Evolutionary conservation across 2,329 filamentous ascomycete genomes (phyloP), one percentile per base, ranked within the genome.

Genomic region (Fusarium foetens): DNA sequence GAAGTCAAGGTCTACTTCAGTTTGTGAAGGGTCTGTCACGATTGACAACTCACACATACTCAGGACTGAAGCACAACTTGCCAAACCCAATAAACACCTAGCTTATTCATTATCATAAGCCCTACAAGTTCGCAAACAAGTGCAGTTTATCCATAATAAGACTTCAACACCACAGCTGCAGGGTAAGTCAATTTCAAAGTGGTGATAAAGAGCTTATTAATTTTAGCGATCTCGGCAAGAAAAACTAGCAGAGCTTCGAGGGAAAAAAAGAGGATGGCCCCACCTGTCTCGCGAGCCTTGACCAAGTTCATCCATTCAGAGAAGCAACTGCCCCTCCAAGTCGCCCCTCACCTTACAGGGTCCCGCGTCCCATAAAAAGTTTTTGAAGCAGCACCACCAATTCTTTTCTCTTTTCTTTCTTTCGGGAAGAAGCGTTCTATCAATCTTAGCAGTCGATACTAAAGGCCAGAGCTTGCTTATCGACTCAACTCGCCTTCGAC

Each of bases 1-100:
- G 86, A 89, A 68, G 83, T 97, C 45, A 91, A 91, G 78, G 80
- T 94, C 9, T 91, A 84, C 62, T 85, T 89, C 52, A 80, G 80
- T 29, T 76, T 84, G 49, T 84, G 66, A 77, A 41, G 29, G 29
- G 23, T 9, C 25, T 31, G 14, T 27, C 35, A 51, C 16, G 29
- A 43, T 65, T 11, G 29, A 43, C 5, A 23, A 3, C 13, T 39
- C 38, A 21, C n/a, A 27, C 19, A 38, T 31, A 31, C 13, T 51
- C 46, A 14, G 19, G 5, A 8, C 25, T 29, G 14, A 23, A n/a
- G 13, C 35, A 39, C 6, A 49, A 14, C 21, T 19, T 21, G 12
- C 19, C 19, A 23, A 27, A 8, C 27, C n/a, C 13, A 29, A 42
- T 17, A 12, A 9, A 25, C 17, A 42, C 11, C 27, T 10, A 11